Percentiles rank a stretch among this genome's conserved stretches.
phyloP scores from a whole-genome alignment of 345 rosid genomes.

The Anacardium occidentale region DNA sequence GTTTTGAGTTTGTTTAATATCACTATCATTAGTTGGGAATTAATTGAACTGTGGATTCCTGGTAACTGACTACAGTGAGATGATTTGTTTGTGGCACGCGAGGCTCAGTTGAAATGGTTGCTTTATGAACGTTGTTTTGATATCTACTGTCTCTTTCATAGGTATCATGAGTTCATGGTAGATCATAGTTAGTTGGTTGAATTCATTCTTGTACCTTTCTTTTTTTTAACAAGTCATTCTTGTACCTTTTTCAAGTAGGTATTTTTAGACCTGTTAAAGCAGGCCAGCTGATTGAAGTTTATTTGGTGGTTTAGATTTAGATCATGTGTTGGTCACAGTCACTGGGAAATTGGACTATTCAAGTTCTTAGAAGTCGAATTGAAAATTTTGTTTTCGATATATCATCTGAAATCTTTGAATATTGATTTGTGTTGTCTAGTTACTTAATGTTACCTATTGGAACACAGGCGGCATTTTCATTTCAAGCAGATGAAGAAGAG shows the following conservation, averaged over 20 bases:
- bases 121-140: background rate
- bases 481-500: background rate
- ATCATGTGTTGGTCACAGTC: background rate
- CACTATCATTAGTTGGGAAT: background rate
- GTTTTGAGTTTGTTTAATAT: background rate
- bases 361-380: background rate
- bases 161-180: background rate
- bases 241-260: background rate
- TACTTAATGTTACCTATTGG: background rate
- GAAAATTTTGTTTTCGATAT: background rate
- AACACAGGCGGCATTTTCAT: background rate
- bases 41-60: background rate
- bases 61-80: background rate
- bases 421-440: background rate
- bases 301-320: background rate
- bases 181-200: background rate
- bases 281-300: background rate
- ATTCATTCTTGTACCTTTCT: background rate
- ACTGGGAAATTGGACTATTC: background rate
- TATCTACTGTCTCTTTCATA: background rate
- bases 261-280: background rate
- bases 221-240: too few relatives aligned
- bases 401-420: background rate
- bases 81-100: background rate
- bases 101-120: background rate